These are phyloP conservation scores for Golubevia sp. DNA, from an alignment of 1,284 basidiomycete genomes.

Conservation along the genomic window DNA sequence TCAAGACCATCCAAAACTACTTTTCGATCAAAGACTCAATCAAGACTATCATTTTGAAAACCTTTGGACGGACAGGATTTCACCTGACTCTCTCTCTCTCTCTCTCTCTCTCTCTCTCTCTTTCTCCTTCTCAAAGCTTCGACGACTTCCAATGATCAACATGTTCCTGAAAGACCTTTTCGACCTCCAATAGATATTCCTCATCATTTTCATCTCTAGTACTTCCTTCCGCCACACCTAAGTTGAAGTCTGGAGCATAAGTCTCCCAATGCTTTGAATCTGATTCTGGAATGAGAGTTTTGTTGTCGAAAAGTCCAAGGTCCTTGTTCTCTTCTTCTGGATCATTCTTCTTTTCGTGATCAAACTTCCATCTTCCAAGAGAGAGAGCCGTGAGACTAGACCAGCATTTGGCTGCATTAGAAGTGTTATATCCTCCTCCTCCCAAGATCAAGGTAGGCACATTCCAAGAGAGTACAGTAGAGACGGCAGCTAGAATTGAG, in stretches of 20 bases:
- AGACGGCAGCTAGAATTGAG: no score
- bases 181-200: constrained; percentile 16
- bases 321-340: background rate
- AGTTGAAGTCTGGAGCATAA: background rate
- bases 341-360: background rate
- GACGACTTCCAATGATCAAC: constrained; percentile 3
- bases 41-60: no score
- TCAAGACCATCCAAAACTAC: no score
- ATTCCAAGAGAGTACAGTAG: constrained; percentile 14
- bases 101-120: no score
- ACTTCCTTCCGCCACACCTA: constrained; percentile 2
- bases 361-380: background rate
- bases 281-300: constrained; percentile 19
- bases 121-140: constrained; percentile 63
- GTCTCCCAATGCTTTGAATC: background rate
- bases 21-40: no score
- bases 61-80: no score
- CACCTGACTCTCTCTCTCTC: no score
- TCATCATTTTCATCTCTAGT: constrained; percentile 29
- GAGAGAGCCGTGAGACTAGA: constrained; percentile 20
- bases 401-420: constrained; percentile 27
- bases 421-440: constrained; percentile 28
- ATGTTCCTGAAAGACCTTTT: constrained; percentile 12
- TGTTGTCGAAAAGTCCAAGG: constrained; percentile 64
- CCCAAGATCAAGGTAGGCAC: constrained; percentile 29